Evolutionary conservation across 164 flowering plant genomes (phyloP).

Genomic region (Chimonanthus praecox): DNA sequence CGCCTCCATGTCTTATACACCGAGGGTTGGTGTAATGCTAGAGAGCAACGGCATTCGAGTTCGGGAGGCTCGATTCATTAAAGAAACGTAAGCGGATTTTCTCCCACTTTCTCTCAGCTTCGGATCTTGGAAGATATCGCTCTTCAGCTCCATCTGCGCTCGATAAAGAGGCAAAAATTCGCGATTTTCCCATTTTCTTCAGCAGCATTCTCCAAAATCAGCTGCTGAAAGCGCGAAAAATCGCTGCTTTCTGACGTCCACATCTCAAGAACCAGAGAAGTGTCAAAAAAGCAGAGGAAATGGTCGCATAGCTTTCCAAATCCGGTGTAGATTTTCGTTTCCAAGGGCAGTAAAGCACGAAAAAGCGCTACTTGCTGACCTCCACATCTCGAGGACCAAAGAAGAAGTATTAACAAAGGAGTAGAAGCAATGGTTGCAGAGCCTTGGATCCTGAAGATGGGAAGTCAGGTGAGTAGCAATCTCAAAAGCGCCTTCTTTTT

Average conservation of each 20-base stretch:
- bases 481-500: slow-evolving; percentile 61
- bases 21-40: not conserved
- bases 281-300: not conserved
- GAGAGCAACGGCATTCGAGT: not conserved
- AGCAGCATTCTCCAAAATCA: not conserved
- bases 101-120: not conserved
- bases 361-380: not conserved
- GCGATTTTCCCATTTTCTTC: too few relatives aligned
- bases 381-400: not conserved
- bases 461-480: slow-evolving; percentile 83
- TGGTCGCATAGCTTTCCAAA: not conserved
- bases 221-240: not conserved
- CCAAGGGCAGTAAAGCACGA: not conserved
- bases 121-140: not conserved
- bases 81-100: not conserved
- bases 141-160: too few relatives aligned
- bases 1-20: not conserved
- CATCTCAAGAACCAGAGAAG: not conserved
- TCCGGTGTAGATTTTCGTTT: not conserved
- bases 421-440: slow-evolving; percentile 75
- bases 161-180: too few relatives aligned
- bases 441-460: slow-evolving; percentile 79
- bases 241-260: not conserved
- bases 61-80: not conserved
- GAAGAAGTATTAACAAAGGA: not conserved